Evolutionary conservation across 495 filamentous ascomycete species (phyloP), one percentile per base, ranked within the genome.

Genomic region (Astrothelium subdiscretum): DNA sequence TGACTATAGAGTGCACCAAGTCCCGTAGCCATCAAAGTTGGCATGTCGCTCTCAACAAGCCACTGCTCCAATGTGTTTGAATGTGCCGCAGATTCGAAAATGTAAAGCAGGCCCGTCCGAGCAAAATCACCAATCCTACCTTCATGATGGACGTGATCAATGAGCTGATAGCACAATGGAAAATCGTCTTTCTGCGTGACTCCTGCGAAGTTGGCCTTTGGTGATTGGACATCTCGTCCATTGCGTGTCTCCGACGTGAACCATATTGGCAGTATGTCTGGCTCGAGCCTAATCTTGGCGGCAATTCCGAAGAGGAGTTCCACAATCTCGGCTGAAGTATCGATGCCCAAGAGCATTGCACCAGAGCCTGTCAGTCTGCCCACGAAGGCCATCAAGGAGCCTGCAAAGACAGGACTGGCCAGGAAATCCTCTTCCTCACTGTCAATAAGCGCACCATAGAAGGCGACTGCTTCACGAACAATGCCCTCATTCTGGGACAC

Each of bases 1-100:
- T 97, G 95, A 70, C 94, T 97, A 74, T 99, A 99, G 58, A 97
- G 77, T 54, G 94, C 94, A 31, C 95, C 95, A 32, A 99, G 74
- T 8, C 95, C 94, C 11, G 89, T 96, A 15, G 94, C 94, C 94
- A 99, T 97, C 62, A 97, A 72, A 0, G 95, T 97, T 1, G 95
- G 92, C 42, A 99, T 79, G 71, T 99, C 95, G 71, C 92, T 97
- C 69, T 95, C 90, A 54, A 97, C 90, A 57, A 99, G 85, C 94
- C 94, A 99, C 68, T 88, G 87, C 74, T 97, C 95, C 57, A 99
- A 72, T 43, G 83, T 79, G 32, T 85, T 80, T 0, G 90, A 95
- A 59, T 84, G 85, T 1, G 90, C 92, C 1, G 92, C 90, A 2
- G 90, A 88, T 73, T 97, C 94, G 65, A 97, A 95, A 62, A 99